Conservation (phyloP, 495 filamentous ascomycete genomes). For the Amphirosellinia nigrospora region DNA sequence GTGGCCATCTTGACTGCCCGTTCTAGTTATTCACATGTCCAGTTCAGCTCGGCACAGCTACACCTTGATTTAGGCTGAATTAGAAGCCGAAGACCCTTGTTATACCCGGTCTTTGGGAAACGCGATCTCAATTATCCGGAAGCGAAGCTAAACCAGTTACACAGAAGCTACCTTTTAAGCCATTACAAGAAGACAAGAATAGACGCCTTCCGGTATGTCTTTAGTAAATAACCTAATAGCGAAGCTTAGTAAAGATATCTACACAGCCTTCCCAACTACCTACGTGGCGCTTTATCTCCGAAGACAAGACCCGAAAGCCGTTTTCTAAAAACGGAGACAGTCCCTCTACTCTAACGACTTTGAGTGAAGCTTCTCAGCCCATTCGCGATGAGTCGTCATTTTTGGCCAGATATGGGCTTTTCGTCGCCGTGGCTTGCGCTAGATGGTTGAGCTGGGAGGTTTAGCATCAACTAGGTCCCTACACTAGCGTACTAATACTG, state of each 20-base stretch:
- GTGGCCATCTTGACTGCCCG: neutral
- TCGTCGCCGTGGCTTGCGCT: neutral
- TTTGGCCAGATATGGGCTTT: neutral
- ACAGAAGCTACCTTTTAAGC: neutral
- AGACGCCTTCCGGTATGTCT: neutral
- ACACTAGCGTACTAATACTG: neutral
- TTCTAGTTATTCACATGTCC: conserved; percentile 5
- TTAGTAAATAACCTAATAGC: neutral
- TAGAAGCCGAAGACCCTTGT: neutral
- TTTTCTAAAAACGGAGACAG: neutral
- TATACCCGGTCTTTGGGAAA: conserved; percentile 1
- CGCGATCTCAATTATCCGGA: conserved; percentile 6
- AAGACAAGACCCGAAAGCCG: neutral
- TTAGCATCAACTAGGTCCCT: neutral
- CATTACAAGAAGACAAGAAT: too few relatives aligned
- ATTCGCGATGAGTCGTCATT: neutral
- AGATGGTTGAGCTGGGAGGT: neutral
- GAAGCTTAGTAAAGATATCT: neutral
- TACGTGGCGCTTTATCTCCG: neutral
- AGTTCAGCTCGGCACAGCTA: neutral
- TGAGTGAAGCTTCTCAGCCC: neutral
- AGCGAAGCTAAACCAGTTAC: neutral
- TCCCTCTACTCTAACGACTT: neutral
- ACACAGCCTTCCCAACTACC: neutral
- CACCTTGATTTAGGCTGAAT: conserved; percentile 18